phyloP scores from a whole-genome alignment of 306 rosid genomes.

The Lithocarpus polystachyus region DNA sequence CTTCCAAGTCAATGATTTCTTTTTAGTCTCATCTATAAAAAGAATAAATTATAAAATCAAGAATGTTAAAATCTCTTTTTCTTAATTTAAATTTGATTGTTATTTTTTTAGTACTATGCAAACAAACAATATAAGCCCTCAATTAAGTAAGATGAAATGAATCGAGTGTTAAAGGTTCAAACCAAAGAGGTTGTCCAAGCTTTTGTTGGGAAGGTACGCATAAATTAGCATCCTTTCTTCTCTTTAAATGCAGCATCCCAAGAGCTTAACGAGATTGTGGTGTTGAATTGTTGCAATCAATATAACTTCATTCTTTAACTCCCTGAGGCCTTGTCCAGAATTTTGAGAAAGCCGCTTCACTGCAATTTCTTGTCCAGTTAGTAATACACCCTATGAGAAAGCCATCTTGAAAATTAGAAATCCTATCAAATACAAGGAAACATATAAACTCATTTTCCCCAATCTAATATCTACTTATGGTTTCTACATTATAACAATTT shows the following conservation, averaged over 20 bases:
- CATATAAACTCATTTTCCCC: background rate
- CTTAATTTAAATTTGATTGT: background rate
- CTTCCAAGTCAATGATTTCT: too few relatives aligned
- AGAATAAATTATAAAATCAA: background rate
- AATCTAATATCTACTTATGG: background rate
- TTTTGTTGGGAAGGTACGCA: conserved; percentile 40
- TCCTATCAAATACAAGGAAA: background rate
- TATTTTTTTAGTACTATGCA: background rate
- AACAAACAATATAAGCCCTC: background rate
- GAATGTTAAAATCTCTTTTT: background rate
- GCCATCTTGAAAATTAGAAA: conserved; percentile 3
- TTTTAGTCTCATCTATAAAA: conserved; percentile 41
- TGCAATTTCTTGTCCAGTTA: conserved; percentile 36
- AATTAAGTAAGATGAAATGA: background rate
- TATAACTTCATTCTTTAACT: too few relatives aligned
- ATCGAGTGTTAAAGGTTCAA: background rate
- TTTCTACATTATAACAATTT: background rate
- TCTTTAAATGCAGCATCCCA: conserved; percentile 40
- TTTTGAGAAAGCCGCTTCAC: conserved; percentile 33
- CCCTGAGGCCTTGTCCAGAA: conserved; percentile 38
- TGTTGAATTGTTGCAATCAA: conserved; percentile 42
- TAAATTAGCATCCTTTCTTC: conserved; percentile 38
- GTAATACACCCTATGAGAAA: conserved; percentile 29
- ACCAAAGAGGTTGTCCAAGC: conserved; percentile 46
- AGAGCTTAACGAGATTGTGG: conserved; percentile 43